These are phyloP conservation scores for Microstegium vimineum DNA, from an alignment of 176 grass and related monocot genomes.

Conservation along the genomic window DNA sequence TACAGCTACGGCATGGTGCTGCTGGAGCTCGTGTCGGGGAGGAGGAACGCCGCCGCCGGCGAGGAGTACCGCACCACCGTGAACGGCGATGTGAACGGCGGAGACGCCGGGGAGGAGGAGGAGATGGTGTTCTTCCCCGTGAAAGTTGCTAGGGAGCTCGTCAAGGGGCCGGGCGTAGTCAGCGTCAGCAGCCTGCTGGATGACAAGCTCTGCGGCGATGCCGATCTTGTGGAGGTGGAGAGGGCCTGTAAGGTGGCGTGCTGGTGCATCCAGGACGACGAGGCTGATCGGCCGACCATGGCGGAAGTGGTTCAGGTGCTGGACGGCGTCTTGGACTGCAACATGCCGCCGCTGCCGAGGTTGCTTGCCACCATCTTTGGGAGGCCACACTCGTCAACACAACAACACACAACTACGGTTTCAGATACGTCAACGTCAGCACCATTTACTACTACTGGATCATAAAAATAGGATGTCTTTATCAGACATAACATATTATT, in stretches of 20 bases:
- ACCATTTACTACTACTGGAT: not conserved
- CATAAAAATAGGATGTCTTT: not conserved
- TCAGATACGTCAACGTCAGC: not conserved
- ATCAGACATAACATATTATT: no score
- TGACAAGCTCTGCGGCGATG: not conserved
- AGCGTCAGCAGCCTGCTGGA: slow-evolving; percentile 35
- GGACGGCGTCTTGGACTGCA: slow-evolving; percentile 23
- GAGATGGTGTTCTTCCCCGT: slow-evolving; percentile 3
- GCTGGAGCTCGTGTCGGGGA: slow-evolving; percentile 36
- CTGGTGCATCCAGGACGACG: slow-evolving; percentile 61
- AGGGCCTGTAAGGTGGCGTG: slow-evolving; percentile 41
- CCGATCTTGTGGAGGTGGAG: slow-evolving; percentile 24
- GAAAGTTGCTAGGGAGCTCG: slow-evolving; percentile 17
- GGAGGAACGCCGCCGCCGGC: slow-evolving; percentile 4
- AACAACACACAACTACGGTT: not conserved
- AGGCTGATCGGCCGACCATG: slow-evolving; percentile 40
- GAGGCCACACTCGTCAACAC: not conserved
- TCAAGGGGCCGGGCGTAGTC: slow-evolving; percentile 4
- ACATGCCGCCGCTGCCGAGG: slow-evolving; percentile 40
- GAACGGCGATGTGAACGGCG: not conserved
- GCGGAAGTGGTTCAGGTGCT: slow-evolving; percentile 37
- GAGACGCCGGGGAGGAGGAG: not conserved
- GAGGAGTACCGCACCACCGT: not conserved
- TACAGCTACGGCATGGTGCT: slow-evolving; percentile 60
- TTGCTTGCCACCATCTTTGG: not conserved